A percentile compares a stretch with the other conserved stretches of the same genome.
phyloP scores from a whole-genome alignment of 768 basidiomycete genomes.

The Pulveroboletus sp. region DNA sequence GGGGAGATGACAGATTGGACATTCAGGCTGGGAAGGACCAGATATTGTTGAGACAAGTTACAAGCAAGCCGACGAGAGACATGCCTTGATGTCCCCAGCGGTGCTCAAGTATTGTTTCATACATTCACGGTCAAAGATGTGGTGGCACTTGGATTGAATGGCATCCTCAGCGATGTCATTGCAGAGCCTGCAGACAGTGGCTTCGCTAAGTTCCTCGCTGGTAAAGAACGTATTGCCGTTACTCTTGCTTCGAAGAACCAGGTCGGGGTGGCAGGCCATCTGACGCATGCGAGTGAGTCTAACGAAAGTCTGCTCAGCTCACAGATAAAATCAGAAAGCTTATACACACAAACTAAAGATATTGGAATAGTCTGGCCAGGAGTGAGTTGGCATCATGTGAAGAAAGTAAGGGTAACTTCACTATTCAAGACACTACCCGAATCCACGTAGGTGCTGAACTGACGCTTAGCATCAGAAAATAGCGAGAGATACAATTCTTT shows the following conservation, averaged over 20 bases:
- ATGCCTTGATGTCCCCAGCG: conserved; percentile 57
- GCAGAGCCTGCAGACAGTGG: conserved; percentile 90
- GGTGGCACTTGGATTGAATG: conserved; percentile 87
- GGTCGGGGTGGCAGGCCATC: conserved; percentile 93
- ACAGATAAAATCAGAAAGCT: background rate
- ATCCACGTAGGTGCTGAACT: conserved; percentile 87
- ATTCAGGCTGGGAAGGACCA: conserved; percentile 58
- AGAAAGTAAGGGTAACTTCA: conserved; percentile 36
- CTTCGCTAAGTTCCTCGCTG: conserved; percentile 58
- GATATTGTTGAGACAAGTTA: background rate
- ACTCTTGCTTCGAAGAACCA: conserved; percentile 84
- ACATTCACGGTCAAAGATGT: conserved; percentile 95
- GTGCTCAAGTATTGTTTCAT: conserved; percentile 88
- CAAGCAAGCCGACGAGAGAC: conserved; percentile 19
- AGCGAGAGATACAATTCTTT: conserved; percentile 90
- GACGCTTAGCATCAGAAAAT: conserved; percentile 88
- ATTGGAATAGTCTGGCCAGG: conserved; percentile 71
- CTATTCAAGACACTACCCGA: conserved; percentile 91
- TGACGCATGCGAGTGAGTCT: conserved; percentile 94
- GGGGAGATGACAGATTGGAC: conserved; percentile 90
- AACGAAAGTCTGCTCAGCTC: conserved; percentile 16
- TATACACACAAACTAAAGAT: conserved; percentile 70
- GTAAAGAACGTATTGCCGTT: conserved; percentile 60
- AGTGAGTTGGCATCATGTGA: conserved; percentile 4
- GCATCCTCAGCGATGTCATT: conserved; percentile 97